A percentile compares a stretch with the other conserved stretches of the same genome.
These are phyloP conservation scores for Ormosia emarginata DNA, from an alignment of 306 rosid genomes.

Conservation along the genomic window DNA sequence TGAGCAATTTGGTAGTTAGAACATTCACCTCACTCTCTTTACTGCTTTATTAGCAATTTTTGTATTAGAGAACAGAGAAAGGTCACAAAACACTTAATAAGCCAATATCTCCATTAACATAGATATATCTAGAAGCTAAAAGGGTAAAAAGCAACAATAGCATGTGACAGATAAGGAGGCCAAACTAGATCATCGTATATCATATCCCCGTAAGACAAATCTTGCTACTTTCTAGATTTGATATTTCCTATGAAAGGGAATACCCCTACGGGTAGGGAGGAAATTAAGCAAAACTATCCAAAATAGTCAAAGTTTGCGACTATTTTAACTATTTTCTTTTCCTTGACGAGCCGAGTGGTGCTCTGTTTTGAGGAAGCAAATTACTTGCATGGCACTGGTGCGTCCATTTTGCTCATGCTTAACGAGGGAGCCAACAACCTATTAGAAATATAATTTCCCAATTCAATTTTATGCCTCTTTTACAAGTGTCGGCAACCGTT, in stretches of 20 bases:
- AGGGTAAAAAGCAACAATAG: not conserved
- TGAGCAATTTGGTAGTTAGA: no score
- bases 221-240: constrained; percentile 18
- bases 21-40: no score
- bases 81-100: no score
- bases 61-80: no score
- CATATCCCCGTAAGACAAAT: not conserved
- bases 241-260: constrained; percentile 25
- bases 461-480: not conserved
- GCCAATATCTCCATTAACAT: no score
- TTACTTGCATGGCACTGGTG: not conserved
- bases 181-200: not conserved
- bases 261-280: not conserved
- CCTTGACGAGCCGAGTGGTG: not conserved
- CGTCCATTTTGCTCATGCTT: not conserved
- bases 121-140: not conserved
- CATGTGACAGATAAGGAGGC: not conserved
- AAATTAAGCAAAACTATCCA: not conserved
- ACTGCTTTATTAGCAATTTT: no score
- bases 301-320: constrained; percentile 31
- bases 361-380: not conserved
- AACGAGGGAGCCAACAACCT: not conserved
- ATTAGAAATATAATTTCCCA: not conserved
- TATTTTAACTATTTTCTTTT: not conserved
- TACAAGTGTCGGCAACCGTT: not conserved